Base-by-base conservation (phyloP, 2,329 filamentous ascomycete species). In the Colletotrichum kahawae region DNA sequence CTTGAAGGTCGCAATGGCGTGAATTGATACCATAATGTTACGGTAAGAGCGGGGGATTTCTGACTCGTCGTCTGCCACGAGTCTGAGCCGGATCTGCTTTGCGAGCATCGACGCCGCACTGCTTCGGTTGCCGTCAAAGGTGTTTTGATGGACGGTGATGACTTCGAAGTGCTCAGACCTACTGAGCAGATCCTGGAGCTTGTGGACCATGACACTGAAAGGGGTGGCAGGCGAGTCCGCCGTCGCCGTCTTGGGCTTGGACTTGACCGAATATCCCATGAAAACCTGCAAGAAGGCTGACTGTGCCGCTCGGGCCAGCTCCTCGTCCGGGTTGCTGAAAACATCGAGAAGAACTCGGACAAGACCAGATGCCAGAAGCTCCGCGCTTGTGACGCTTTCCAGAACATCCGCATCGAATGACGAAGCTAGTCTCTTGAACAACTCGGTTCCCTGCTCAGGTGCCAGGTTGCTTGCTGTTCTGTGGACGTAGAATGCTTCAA, bases 101-200 rank as follows among this genome's bases (percentile, higher is more conserved):
- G 95, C 96, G 7, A 99, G 89, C 96, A 99, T 98, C 1, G 96
- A 97, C 1, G 96, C 93, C 27, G 96, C 95, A 81, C 95, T 98
- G 83, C 93, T 97, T 74, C 96, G 92, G 78, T 95, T 97, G 69
- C 94, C 95, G 82, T 98, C 96, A 79, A 96, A 94, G 7, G 95
- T 93, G 79, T 97, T 98, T 77, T 98, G 94, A 82, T 98, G 95
- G 70, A 98, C 96, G 9, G 97, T 99, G 76, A 98, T 92, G 59
- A 99, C 96, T 82, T 99, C 97, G 80, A 98, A 99, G 87, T 98
- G 96, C 87, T 99, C 97, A 38, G 96, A 97, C 79, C 97, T 93
- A 87, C 97, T 99, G 71, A 99, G 90, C 73, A 99, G 88, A 85
- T 99, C 97, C 84, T 99, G 97, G 36, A 99, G 88, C 84, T 99